Conservation (phyloP, 2,329 filamentous ascomycete genomes). For the Fulvia fulva region DNA sequence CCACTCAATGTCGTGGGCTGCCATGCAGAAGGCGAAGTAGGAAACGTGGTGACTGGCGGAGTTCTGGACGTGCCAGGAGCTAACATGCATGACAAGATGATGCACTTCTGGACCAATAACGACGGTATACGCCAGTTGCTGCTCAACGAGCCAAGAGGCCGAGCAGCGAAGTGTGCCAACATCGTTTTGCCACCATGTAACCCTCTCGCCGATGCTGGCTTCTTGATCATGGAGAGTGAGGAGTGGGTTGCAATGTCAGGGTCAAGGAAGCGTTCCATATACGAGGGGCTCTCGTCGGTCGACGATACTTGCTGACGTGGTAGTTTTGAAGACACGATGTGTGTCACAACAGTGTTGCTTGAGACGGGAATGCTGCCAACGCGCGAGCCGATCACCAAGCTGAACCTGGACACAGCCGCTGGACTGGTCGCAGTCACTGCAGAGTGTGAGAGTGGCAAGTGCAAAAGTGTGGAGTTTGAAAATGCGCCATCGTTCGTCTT, state of each 20-base stretch:
- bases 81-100: slow-evolving; percentile 49
- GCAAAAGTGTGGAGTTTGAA: slow-evolving; percentile 43
- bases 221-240: slow-evolving; percentile 46
- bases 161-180: slow-evolving; percentile 40
- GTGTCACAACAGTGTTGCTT: slow-evolving; percentile 43
- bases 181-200: slow-evolving; percentile 44
- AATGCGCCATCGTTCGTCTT: slow-evolving; percentile 46
- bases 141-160: slow-evolving; percentile 46
- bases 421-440: slow-evolving; percentile 42
- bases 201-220: slow-evolving; percentile 43
- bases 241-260: slow-evolving; percentile 47
- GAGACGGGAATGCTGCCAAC: slow-evolving; percentile 48
- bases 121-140: slow-evolving; percentile 44
- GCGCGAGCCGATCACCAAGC: slow-evolving; percentile 41
- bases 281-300: too few species aligned
- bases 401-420: slow-evolving; percentile 45
- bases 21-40: slow-evolving; percentile 39
- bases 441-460: slow-evolving; percentile 43
- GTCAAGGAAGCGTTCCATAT: too few species aligned
- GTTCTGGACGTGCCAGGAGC: slow-evolving; percentile 32
- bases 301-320: too few species aligned
- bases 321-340: slow-evolving; percentile 42
- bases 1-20: slow-evolving; percentile 6
- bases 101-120: slow-evolving; percentile 34
- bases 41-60: slow-evolving; percentile 49